Evolutionary conservation across 1,284 basidiomycete species (phyloP).

Genomic region (Fomitopsis palustris): DNA sequence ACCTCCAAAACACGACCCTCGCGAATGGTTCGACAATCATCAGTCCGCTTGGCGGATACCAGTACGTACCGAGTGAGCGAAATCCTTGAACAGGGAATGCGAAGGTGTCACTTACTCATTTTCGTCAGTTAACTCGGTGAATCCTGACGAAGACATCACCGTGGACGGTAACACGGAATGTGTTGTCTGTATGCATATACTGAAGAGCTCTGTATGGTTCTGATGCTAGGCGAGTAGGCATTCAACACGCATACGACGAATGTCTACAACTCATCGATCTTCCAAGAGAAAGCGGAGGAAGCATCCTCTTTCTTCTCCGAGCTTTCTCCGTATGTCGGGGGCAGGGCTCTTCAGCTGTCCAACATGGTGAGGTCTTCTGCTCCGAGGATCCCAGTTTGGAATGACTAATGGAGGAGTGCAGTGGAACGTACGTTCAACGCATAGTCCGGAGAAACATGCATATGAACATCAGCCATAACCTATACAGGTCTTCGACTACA

Average conservation of each 20-base stretch:
- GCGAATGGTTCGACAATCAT: conserved; percentile 46
- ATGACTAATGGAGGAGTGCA: conserved; percentile 5
- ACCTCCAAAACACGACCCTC: conserved; percentile 31
- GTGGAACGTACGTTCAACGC: conserved; percentile 32
- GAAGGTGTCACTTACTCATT: too few species aligned
- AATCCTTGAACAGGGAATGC: background rate
- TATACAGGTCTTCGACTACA: conserved; percentile 42
- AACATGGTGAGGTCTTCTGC: conserved; percentile 35
- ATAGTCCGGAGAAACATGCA: background rate
- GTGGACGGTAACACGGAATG: conserved; percentile 46
- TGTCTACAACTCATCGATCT: conserved; percentile 34
- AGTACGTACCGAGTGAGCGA: conserved; percentile 59
- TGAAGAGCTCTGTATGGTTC: background rate
- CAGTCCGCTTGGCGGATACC: conserved; percentile 49
- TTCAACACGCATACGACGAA: conserved; percentile 25
- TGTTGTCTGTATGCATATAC: conserved; percentile 25
- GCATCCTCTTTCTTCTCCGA: conserved; percentile 36
- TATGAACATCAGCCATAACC: background rate
- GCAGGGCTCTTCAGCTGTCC: conserved; percentile 34
- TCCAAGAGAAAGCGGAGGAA: conserved; percentile 32
- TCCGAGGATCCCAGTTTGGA: background rate
- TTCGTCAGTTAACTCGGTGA: conserved; percentile 40
- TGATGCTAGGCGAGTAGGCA: conserved; percentile 18
- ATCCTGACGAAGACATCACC: conserved; percentile 38
- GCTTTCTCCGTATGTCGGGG: conserved; percentile 38